A percentile compares a stretch with the other conserved stretches of the same genome.
Conservation (phyloP, 2,329 filamentous ascomycete species). For the Exophiala sp. region DNA sequence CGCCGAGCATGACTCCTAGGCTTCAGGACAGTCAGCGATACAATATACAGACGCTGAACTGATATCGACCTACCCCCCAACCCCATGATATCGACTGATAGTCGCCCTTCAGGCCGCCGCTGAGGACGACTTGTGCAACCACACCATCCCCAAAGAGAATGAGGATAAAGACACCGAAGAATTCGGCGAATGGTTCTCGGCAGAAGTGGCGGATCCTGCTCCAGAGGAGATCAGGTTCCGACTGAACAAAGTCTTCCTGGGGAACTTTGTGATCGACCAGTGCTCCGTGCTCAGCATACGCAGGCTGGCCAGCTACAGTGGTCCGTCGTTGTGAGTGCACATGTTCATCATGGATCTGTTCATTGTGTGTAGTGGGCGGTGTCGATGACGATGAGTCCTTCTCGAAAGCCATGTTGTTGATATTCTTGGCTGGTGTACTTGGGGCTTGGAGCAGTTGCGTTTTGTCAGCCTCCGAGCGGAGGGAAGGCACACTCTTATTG, state of each 20-base stretch:
- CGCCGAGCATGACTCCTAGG: constrained; percentile 63
- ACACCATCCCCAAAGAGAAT: constrained; percentile 64
- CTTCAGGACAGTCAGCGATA: constrained; percentile 32
- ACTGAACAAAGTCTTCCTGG: constrained; percentile 29
- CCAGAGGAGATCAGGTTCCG: constrained; percentile 43
- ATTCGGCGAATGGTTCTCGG: constrained; percentile 59
- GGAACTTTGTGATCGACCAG: constrained; percentile 33
- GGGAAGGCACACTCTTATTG: too few species aligned
- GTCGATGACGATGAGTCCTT: constrained; percentile 19
- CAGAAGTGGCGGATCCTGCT: constrained; percentile 46
- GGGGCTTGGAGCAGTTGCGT: too few species aligned
- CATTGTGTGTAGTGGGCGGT: constrained; percentile 20
- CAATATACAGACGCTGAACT: too few species aligned
- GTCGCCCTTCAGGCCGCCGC: constrained; percentile 39
- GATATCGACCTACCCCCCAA: constrained; percentile 37
- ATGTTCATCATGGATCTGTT: constrained; percentile 5
- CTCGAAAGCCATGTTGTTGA: constrained; percentile 19
- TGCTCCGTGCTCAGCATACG: constrained; percentile 31
- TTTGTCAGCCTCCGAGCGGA: too few species aligned
- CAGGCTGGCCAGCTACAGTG: constrained; percentile 17
- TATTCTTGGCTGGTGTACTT: constrained; percentile 4
- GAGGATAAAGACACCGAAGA: constrained; percentile 62
- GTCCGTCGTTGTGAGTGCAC: constrained; percentile 17
- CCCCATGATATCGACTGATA: constrained; percentile 51
- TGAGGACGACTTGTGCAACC: constrained; percentile 58